Conservation (phyloP, 441 rosid species). For the Arabidopsis hybrid region DNA sequence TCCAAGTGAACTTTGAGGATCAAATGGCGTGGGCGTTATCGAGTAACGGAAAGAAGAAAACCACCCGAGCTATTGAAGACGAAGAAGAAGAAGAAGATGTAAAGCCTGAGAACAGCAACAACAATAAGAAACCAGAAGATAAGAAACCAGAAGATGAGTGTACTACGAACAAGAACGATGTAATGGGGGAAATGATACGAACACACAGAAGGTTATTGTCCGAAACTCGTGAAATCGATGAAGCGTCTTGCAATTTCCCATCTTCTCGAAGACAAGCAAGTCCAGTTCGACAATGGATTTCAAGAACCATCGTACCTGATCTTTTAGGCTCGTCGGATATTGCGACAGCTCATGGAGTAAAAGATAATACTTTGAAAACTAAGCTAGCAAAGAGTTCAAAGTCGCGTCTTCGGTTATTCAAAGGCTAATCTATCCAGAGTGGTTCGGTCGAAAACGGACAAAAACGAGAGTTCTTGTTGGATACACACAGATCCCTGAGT, state of each 20-base stretch:
- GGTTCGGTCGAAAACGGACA: neutral
- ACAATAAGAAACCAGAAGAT: neutral
- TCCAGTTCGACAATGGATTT: constrained; percentile 84
- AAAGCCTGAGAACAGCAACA: constrained; percentile 20
- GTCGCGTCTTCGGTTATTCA: constrained; percentile 61
- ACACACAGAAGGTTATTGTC: constrained; percentile 40
- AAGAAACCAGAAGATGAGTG: constrained; percentile 25
- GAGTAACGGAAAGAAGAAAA: constrained; percentile 51
- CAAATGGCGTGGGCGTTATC: constrained; percentile 77
- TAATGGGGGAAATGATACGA: constrained; percentile 40
- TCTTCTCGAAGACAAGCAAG: constrained; percentile 57
- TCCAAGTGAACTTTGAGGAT: constrained; percentile 80
- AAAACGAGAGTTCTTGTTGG: neutral
- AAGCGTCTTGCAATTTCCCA: constrained; percentile 68
- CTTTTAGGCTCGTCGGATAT: constrained; percentile 1
- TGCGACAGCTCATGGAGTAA: constrained; percentile 37
- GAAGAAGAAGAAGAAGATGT: constrained; percentile 29
- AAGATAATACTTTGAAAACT: constrained; percentile 80
- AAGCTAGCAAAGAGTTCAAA: constrained; percentile 61
- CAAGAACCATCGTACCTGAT: constrained; percentile 57
- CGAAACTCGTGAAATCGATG: constrained; percentile 46
- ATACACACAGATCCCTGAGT: constrained; percentile 16
- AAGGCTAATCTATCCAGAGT: constrained; percentile 42
- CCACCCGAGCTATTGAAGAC: constrained; percentile 45
- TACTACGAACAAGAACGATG: constrained; percentile 32